Evolutionary conservation across 768 basidiomycete genomes (phyloP).

Genomic region (Suillus subalutaceus): DNA sequence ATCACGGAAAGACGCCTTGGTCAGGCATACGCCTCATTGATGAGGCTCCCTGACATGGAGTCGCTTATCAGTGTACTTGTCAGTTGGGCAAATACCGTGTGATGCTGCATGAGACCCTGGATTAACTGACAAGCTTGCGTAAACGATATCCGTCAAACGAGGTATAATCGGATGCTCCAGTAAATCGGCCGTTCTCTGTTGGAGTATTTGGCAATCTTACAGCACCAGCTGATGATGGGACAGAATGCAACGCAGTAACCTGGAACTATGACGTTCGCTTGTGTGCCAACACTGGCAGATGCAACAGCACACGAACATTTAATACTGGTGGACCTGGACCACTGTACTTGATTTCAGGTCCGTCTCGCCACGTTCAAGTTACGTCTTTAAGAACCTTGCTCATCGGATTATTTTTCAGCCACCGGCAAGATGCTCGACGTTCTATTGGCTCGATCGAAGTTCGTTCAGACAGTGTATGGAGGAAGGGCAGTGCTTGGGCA

Average conservation of each 20-base stretch:
- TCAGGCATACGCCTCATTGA: not conserved
- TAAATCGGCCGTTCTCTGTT: not conserved
- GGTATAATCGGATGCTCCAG: not conserved
- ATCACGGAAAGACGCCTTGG: not conserved
- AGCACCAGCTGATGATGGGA: not conserved
- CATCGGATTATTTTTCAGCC: slow-evolving; percentile 17
- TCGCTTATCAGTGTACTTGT: not conserved
- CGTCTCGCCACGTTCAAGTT: not conserved
- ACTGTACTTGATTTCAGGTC: slow-evolving; percentile 30
- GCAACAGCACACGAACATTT: slow-evolving; percentile 30
- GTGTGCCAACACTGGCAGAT: slow-evolving; percentile 25
- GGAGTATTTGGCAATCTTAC: not conserved
- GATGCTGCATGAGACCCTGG: not conserved
- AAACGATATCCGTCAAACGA: not conserved
- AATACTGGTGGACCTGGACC: slow-evolving; percentile 23
- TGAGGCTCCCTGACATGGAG: not conserved
- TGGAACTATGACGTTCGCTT: not conserved
- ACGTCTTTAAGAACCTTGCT: not conserved
- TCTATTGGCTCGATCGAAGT: slow-evolving; percentile 22
- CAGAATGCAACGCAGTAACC: slow-evolving; percentile 22
- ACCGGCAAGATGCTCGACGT: slow-evolving; percentile 25
- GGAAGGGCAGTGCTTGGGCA: slow-evolving; percentile 20
- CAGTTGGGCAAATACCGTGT: not conserved
- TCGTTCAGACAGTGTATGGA: slow-evolving; percentile 28
- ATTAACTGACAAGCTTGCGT: not conserved